A percentile compares a stretch with the other conserved stretches of the same genome.
These are phyloP conservation scores for Bisporella sp. DNA, from an alignment of 2,329 filamentous ascomycete species.

Conservation along the genomic window DNA sequence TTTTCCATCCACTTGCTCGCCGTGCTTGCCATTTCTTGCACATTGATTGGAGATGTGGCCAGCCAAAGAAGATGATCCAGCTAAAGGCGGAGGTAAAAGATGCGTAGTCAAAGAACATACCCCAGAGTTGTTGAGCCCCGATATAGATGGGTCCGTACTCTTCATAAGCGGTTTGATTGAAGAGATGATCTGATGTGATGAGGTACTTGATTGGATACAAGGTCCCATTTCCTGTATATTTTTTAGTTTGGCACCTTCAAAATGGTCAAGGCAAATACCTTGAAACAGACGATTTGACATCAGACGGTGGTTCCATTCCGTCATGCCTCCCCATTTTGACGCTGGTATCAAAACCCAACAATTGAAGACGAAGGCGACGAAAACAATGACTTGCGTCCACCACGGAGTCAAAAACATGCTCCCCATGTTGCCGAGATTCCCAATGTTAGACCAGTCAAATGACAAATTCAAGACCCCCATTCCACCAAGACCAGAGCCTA, in stretches of 20 bases:
- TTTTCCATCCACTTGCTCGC: conserved; percentile 30
- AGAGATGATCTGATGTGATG: conserved; percentile 26
- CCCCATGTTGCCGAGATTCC: too few species aligned
- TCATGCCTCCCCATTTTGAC: too few species aligned
- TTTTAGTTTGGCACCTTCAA: too few species aligned
- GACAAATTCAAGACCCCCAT: too few species aligned
- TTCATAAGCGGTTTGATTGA: conserved; percentile 35
- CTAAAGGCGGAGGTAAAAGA: conserved; percentile 50
- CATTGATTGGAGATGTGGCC: conserved; percentile 38
- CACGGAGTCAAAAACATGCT: too few species aligned
- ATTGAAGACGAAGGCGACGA: too few species aligned
- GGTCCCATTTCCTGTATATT: conserved; percentile 24
- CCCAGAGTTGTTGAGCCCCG: conserved; percentile 50
- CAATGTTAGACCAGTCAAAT: too few species aligned
- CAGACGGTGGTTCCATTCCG: too few species aligned
- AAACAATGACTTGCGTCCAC: too few species aligned
- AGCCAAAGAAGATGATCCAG: conserved; percentile 53
- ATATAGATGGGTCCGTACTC: conserved; percentile 49
- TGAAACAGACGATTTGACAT: conserved; percentile 41
- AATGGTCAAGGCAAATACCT: conserved; percentile 23
- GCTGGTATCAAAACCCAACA: too few species aligned
- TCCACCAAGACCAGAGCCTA: too few species aligned
- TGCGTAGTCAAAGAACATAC: conserved; percentile 54
- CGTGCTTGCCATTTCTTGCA: too few species aligned
- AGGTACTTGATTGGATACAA: conserved; percentile 29